Evolutionary conservation across 129 eudicot species (phyloP).

Genomic region (Apium graveolens): DNA sequence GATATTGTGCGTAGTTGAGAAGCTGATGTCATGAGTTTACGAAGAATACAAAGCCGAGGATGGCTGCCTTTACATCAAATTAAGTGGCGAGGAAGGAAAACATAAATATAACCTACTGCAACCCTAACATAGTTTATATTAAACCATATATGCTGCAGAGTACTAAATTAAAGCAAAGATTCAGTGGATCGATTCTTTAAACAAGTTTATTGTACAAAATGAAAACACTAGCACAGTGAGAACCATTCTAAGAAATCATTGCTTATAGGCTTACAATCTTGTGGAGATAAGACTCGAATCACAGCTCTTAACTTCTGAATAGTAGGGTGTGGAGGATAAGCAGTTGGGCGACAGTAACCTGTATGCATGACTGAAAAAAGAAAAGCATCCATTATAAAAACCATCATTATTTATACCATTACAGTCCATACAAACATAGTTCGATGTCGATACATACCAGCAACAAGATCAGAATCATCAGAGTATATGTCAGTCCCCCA

Average conservation of each 20-base stretch:
- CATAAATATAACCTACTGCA: too few species aligned
- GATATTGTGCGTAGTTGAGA: background rate
- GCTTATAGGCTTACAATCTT: conserved; percentile 57
- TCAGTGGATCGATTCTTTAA: background rate
- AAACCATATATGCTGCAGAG: background rate
- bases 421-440: background rate
- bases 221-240: background rate
- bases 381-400: background rate
- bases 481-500: conserved; percentile 99
- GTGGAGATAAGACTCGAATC: conserved; percentile 80
- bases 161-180: background rate
- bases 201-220: background rate
- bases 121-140: background rate
- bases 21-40: background rate
- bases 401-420: background rate
- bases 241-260: background rate
- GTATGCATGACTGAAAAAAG: conserved; percentile 81
- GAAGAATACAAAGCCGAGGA: background rate
- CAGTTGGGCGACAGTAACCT: conserved; percentile 93
- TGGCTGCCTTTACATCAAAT: background rate
- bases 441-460: conserved; percentile 37
- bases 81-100: background rate
- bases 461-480: conserved; percentile 98
- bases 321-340: conserved; percentile 86
- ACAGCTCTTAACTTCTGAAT: conserved; percentile 82